Percentiles rank a stretch among this genome's conserved stretches.
Conservation (phyloP, 1,284 basidiomycete genomes). For the Heterobasidion parviporum region DNA sequence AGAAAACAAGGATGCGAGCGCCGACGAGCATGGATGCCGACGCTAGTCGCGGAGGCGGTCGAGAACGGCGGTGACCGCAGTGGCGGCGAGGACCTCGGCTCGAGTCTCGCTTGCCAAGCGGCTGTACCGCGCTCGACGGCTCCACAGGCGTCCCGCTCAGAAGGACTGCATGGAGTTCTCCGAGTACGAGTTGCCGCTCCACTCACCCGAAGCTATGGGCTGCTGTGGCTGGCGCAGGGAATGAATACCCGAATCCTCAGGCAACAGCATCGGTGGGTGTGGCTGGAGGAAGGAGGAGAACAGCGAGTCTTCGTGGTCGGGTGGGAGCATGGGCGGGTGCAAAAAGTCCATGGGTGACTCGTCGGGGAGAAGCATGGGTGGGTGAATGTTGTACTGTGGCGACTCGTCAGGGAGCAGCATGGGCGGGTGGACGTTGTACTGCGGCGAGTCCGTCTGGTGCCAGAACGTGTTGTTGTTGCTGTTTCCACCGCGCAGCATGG, state of each 20-base stretch:
- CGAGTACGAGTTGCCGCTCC: conserved; percentile 18
- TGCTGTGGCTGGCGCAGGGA: conserved; percentile 28
- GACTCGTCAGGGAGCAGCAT: conserved; percentile 43
- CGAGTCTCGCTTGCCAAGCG: background rate
- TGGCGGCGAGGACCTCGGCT: background rate
- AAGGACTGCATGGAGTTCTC: conserved; percentile 8
- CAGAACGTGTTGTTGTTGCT: conserved; percentile 49
- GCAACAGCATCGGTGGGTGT: conserved; percentile 47
- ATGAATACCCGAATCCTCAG: conserved; percentile 25
- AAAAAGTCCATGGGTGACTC: conserved; percentile 43
- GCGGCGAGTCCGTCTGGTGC: conserved; percentile 49
- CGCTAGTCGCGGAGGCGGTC: background rate
- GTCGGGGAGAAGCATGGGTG: conserved; percentile 29
- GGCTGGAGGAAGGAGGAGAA: conserved; percentile 50
- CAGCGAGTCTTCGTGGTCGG: conserved; percentile 33
- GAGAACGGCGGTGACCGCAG: background rate
- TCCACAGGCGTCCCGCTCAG: background rate
- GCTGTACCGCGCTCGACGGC: too few relatives aligned
- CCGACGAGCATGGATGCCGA: background rate
- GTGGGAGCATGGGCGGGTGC: conserved; percentile 33
- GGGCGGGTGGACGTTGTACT: conserved; percentile 43
- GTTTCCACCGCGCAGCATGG: conserved; percentile 31
- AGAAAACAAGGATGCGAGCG: background rate
- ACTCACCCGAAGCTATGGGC: conserved; percentile 28
- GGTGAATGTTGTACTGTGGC: background rate